Evolutionary conservation across 495 filamentous ascomycete genomes (phyloP), one percentile per base, ranked within the genome.

Genomic region (Astrocystis sublimbata): DNA sequence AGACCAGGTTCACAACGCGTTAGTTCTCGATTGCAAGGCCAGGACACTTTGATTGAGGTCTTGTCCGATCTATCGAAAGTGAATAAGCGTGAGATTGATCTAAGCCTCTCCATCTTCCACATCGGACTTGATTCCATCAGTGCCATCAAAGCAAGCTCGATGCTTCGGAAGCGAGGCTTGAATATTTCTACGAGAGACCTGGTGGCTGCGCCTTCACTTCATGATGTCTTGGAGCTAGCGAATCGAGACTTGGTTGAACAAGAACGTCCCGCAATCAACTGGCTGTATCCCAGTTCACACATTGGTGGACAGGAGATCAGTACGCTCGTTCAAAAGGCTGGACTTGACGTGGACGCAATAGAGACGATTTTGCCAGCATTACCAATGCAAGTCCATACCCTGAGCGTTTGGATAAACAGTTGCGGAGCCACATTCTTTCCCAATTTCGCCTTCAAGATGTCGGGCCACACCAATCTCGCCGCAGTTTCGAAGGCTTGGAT

Each of bases 71-170:
- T 92, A 4, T 87, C 90, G 0, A 83, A 81, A 10, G 71, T 91
- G 0, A 72, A 88, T 0, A 74, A 79, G n/a, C 67, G 81, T 2
- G 75, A 81, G 10, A 92, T 97, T 36, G 71, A 77, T 7, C 80
- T 81, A 30, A 73, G 76, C n/a, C 79, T 86, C 40, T 91, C 83
- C 23, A 89, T 97, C 23, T 96, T 93, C 69, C 86, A 90, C 65
- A 80, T 98, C 6, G 93, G 93, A 6, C 79, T 97, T 36, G 93
- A 98, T 69, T 97, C 93, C 3, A 91, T 98, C 68, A 90, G 88
- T 55, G 90, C 92, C 9, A 92, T 97, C 72, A 87, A 88, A 49
- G 80, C 88, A 15, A 83, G 86, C 23, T 80, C 86, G 0, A 73
- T 87, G n/a, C 77, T 92, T 9, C 82, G 83, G 19, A 86, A 85